phyloP scores from a whole-genome alignment of 164 flowering plant genomes.

The Stephania japonica region DNA sequence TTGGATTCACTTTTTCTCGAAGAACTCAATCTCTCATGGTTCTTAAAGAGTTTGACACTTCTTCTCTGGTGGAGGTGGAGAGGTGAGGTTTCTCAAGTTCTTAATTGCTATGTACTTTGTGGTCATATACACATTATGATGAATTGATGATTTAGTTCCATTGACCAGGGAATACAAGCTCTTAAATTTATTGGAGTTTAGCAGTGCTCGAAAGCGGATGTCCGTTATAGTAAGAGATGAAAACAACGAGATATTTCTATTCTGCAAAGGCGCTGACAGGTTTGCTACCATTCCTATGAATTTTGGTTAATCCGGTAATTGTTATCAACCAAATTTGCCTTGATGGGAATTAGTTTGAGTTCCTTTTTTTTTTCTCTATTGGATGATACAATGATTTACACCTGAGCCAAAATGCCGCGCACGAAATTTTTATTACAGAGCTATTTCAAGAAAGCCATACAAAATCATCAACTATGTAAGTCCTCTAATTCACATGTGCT shows the following conservation, averaged over 20 bases:
- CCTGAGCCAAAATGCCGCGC: background rate
- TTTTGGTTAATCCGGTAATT: background rate
- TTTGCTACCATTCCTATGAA: conserved; percentile 15
- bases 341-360: background rate
- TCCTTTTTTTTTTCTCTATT: background rate
- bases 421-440: background rate
- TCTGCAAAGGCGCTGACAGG: conserved; percentile 83
- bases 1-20: conserved; percentile 58
- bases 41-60: conserved; percentile 36
- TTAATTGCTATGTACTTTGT: background rate
- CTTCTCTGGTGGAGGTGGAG: conserved; percentile 27
- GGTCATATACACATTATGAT: background rate
- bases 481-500: background rate
- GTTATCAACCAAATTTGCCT: background rate
- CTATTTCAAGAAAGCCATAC: background rate
- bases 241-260: conserved; percentile 44
- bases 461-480: background rate
- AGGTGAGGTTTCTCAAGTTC: conserved; percentile 27
- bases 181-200: conserved; percentile 54
- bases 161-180: conserved; percentile 51
- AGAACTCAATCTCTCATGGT: conserved; percentile 52
- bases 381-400: background rate
- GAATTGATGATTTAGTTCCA: background rate
- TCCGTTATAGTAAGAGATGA: conserved; percentile 58
- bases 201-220: conserved; percentile 61